Evolutionary conservation across 192 early-diverging fungal genomes (phyloP), one percentile per base, ranked within the genome.

Genomic region (Phycomyces nitens): DNA sequence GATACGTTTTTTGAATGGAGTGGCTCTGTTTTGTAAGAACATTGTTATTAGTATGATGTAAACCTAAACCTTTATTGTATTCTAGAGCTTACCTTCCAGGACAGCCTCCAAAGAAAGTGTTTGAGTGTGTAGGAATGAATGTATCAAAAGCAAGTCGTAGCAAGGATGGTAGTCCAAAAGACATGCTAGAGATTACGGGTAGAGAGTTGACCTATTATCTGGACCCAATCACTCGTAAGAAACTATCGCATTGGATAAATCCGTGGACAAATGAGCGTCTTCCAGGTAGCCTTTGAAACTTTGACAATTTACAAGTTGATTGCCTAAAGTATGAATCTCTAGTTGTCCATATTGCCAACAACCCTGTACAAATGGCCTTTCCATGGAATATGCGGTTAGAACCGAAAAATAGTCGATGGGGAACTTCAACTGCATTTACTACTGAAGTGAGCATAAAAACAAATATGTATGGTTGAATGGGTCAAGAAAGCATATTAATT

Each of bases 201-300:
- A 29, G 63, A 22, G 63, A 65, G 26, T 47, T 65, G 23, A 65
- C 63, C 20, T 65, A 65, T 54, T 65, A 56, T 29, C 27, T 65
- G 4, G 53, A 56, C 21, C 63, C 63, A 16, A 38, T 12, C 11
- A 56, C 53, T 42, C n/a, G 52, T 14, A 40, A 65, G 40, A 55
- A 55, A n/a, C 27, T 65, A 41, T 2, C 18, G 6, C 6, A 20
- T 18, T 65, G 63, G 63, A 23, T 21, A 14, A 65, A 65, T 65
- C 63, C 63, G 11, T 65, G 63, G 63, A 65, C 63, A 29, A 29
- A 27, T 11, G 51, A 65, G 21, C 16, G 24, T 16, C 49, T 49
- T 10, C 60, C 60, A 22, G 53, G 53, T 54, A 24, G 7, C 16
- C 12, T 3, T n/a, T n/a, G n/a, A n/a, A n/a, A n/a, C n/a, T n/a